Percentiles rank a stretch among this genome's conserved stretches.
These are phyloP conservation scores for Naumovozyma castellii DNA, from an alignment of 805 yeast genomes.

Conservation along the genomic window DNA sequence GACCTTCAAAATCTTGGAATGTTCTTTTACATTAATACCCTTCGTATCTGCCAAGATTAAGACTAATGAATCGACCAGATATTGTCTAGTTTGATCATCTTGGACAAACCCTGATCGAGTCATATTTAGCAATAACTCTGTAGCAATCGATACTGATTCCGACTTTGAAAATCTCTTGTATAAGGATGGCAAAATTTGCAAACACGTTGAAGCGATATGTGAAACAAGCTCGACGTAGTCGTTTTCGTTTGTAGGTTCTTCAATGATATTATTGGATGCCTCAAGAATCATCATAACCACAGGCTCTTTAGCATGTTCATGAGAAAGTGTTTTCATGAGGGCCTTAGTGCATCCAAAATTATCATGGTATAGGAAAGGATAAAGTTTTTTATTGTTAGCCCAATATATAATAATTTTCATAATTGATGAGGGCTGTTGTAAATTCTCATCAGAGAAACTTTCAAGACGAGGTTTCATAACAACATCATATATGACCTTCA, in stretches of 20 bases:
- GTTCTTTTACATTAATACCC: constrained; percentile 44
- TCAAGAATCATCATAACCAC: constrained; percentile 50
- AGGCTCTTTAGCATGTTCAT: constrained; percentile 52
- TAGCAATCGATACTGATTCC: constrained; percentile 43
- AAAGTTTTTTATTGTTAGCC: constrained; percentile 39
- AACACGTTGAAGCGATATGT: constrained; percentile 47
- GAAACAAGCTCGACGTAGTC: constrained; percentile 44
- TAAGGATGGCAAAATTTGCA: constrained; percentile 42
- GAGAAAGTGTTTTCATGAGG: constrained; percentile 44
- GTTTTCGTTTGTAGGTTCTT: constrained; percentile 33
- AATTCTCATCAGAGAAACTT: constrained; percentile 64
- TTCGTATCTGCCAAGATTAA: constrained; percentile 49
- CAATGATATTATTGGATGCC: constrained; percentile 41
- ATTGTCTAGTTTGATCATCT: constrained; percentile 42
- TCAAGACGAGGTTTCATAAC: constrained; percentile 57
- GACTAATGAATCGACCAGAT: constrained; percentile 49
- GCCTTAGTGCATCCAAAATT: constrained; percentile 46
- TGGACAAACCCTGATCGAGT: constrained; percentile 51
- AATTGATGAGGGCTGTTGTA: constrained; percentile 74
- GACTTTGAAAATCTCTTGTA: constrained; percentile 33
- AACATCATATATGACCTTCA: constrained; percentile 40
- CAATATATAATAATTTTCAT: constrained; percentile 56
- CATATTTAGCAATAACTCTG: constrained; percentile 41
- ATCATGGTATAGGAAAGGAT: constrained; percentile 46
- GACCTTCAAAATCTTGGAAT: constrained; percentile 47